Base-by-base conservation (phyloP, 306 rosid species). In the Medicago lupulina region DNA sequence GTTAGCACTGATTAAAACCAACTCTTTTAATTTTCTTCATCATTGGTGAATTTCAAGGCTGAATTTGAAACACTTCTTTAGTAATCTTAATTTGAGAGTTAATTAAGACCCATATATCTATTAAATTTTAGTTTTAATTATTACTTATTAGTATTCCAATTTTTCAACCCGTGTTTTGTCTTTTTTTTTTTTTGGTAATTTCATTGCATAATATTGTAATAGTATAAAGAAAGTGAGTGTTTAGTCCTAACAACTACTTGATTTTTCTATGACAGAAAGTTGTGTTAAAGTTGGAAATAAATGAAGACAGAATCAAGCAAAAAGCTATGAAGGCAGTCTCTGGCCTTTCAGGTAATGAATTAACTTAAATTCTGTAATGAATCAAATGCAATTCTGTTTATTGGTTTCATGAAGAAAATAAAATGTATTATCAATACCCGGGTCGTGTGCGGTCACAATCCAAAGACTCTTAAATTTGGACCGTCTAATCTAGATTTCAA, bases 251-350 rank as follows among this genome's bases (percentile, higher is more conserved):
- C 57, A 54, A 47, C 1, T 58, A 11, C 3, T 7, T 51, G 14
- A 57, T 54, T 63, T 68, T 46, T 69, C 23, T 79, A 39, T 59
- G 4, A 72, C 96, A 88, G 93, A 86, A 86, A 83, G 75, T 85
- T 21, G 84, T 92, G 66, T 14, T 90, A 81, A 87, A 79, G 49
- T 41, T 92, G 83, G 77, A 71, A n/a, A 1, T 88, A 34, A 4
- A 77, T 21, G 87, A 92, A 4, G 85, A 88, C 53, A 87, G 2
- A 71, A n/a, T 38, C 31, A 90, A 77, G 85, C 31, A 73, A 59
- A 92, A 87, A 53, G 85, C 90, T 25, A 84, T 87, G 93, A 87
- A 36, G 76, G 68, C 76, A 41, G 92, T 86, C 49, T 90, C 97
- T 43, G 88, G 86, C 25, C 64, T 89, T 13, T 50, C 71, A 79